A percentile compares a stretch with the other conserved stretches of the same genome.
Evolutionary conservation across 2,329 filamentous ascomycete genomes (phyloP).

Genomic region (Phaeophleospora eucalypticola): DNA sequence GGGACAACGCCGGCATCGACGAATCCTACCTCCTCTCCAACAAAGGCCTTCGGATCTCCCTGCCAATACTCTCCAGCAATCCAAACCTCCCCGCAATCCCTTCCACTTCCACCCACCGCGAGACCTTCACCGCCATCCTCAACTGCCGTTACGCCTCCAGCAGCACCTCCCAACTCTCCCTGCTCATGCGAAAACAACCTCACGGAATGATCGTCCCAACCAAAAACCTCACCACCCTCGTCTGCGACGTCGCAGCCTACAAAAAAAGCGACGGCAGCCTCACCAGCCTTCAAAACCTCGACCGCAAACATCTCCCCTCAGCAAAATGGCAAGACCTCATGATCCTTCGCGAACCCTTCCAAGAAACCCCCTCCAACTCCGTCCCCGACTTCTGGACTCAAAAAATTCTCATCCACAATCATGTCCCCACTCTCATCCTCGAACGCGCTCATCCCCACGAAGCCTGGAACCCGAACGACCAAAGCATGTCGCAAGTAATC

Average conservation of each 20-base stretch:
- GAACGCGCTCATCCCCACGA: constrained; percentile 12
- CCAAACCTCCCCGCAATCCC: constrained; percentile 3
- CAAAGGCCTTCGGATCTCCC: constrained; percentile 19
- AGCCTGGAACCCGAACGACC: constrained; percentile 8
- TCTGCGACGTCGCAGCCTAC: constrained; percentile 17
- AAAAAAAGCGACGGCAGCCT: constrained; percentile 10
- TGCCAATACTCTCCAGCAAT: constrained; percentile 11
- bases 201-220: constrained; percentile 15
- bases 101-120: no score
- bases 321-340: constrained; percentile 17
- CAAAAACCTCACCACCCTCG: constrained; percentile 14
- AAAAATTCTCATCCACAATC: constrained; percentile 17
- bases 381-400: constrained; percentile 18
- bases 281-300: constrained; percentile 17
- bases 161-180: constrained; percentile 12
- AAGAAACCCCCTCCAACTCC: constrained; percentile 8
- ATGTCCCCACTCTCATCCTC: constrained; percentile 8
- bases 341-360: constrained; percentile 14
- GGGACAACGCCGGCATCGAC: constrained; percentile 19
- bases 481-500: constrained; percentile 14
- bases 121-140: constrained; percentile 16
- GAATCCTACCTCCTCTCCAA: constrained; percentile 19
- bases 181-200: constrained; percentile 14
- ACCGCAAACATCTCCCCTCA: constrained; percentile 10
- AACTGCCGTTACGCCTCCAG: constrained; percentile 18